Base-by-base conservation (phyloP, 1,284 basidiomycete species). In the Fomitopsis betulina region DNA sequence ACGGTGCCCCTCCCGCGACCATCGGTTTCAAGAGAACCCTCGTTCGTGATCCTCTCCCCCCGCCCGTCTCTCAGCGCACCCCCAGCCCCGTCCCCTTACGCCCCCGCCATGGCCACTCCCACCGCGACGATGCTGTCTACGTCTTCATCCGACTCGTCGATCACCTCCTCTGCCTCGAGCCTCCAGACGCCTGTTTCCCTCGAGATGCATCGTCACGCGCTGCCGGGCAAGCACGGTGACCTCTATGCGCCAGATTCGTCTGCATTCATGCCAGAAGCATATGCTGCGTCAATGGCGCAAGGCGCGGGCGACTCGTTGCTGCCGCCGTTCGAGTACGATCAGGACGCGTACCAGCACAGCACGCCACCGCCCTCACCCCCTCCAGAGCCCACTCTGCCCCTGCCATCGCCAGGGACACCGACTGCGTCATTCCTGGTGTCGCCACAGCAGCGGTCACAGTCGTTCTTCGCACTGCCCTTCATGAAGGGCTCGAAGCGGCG, bases 381-480 rank as follows among this genome's bases (percentile, higher is more conserved):
- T 23, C 64, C 62, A 0, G 62, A 64, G 42, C 69, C 69, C 13
- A 69, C 68, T n/a, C 65, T 70, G 5, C 67, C 69, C 2, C 62
- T 65, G 6, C 69, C 69, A 1, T 67, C 68, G 17, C 70, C 70
- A 7, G 56, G 64, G 54, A 65, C 65, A 42, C 68, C 68, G 0
- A 65, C 69, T 5, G 62, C 67, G 25, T 69, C 69, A 27, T 68
- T 70, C 63, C 61, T 70, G 58, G 51, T 62, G 3, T 68, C 69
- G 1, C 62, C 58, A 9, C 66, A 51, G 33, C 33, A 21, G 13
- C 49, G 67, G 21, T 61, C 64, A 30, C 63, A 61, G 37, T 65
- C 65, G 50, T 66, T 69, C 60, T 68, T 71, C 43, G 60, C 65
- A 32, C 57, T 68, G 38, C 58, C 66, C 23, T 56, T 68, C 39